Conservation (phyloP, 75 land plant genomes). For the Pinus tabuliformis region DNA sequence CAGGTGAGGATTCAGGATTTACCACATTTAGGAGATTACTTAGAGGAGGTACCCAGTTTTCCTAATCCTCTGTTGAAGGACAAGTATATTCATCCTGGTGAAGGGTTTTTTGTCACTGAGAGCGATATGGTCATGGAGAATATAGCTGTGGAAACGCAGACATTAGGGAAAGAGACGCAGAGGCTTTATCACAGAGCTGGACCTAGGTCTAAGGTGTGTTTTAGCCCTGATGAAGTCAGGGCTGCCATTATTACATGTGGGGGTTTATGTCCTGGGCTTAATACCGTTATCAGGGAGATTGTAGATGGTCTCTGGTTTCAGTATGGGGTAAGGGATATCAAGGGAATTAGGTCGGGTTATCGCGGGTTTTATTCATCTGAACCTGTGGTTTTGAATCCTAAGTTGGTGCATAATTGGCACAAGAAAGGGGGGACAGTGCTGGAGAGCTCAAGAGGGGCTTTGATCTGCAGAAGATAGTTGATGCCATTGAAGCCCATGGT, state of each 20-base stretch:
- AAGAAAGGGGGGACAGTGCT: conserved; percentile 69
- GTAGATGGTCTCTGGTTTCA: conserved; percentile 24
- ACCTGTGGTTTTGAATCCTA: conserved; percentile 44
- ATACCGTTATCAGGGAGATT: conserved; percentile 38
- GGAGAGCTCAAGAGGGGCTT: conserved; percentile 65
- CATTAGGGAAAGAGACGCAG: conserved; percentile 10
- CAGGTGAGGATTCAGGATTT: conserved; percentile 9
- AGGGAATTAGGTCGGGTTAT: conserved; percentile 34
- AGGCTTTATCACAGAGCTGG: conserved; percentile 23
- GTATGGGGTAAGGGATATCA: conserved; percentile 23
- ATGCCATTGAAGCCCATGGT: conserved; percentile 58
- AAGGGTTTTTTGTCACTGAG: conserved; percentile 52
- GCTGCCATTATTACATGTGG: conserved; percentile 38
- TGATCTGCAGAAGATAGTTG: conserved; percentile 54
- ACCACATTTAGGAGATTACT: conserved; percentile 46
- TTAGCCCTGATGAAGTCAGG: conserved; percentile 22
- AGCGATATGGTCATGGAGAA: conserved; percentile 56
- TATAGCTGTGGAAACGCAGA: conserved; percentile 40
- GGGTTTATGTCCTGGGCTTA: conserved; percentile 39
- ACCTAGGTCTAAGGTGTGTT: conserved; percentile 22
- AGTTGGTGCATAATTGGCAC: conserved; percentile 58
- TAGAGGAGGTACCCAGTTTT: conserved; percentile 27
- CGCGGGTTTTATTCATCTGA: conserved; percentile 56
- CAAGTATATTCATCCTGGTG: conserved; percentile 43
- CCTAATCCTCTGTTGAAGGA: conserved; percentile 52